Base-by-base conservation (phyloP, 345 rosid species). In the Clausena lansium region DNA sequence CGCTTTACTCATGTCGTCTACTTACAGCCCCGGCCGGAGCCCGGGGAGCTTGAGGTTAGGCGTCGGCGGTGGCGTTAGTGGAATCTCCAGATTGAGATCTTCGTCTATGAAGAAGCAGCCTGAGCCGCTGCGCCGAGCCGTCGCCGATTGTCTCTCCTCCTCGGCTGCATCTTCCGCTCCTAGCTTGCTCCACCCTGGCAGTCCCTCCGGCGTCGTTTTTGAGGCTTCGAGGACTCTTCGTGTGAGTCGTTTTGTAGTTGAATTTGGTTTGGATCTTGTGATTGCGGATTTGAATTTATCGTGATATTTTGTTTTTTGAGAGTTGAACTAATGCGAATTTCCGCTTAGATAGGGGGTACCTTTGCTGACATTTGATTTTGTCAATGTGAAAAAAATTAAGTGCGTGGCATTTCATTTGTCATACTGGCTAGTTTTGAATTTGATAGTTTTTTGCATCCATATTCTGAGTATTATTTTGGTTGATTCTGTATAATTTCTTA, bases 171-270 rank as follows among this genome's bases (percentile, higher is more conserved):
- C 87, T 52, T 84, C 93, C 63, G 85, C 88, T 11, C 80, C 85
- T 61, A 74, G 77, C 78, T 86, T 92, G 25, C 76, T 79, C 35
- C 93, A 90, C 82, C 89, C 86, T 60, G 92, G 90, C 19, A 85
- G 79, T 78, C 86, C 93, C 45, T 85, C 91, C 36, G 65, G 81
- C 33, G 85, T 87, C 60, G 79, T 88, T 27, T 87, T 87, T 58
- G 99, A 96, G 78, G 97, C 99, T 81, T 91, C 92, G n/a, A 89
- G 99, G 85, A 96, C 93, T 71, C 98, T 96, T 63, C 87, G 97
- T 84, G 99, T 96, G 78, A 81, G 95, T 89, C 61, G 67, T 76
- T 55, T 33, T 62, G 15, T 33, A 64, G 22, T 77, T 77, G 76
- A 63, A 55, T 71, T 77, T 62, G 81, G 71, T 77, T 72, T 81